Conservation (phyloP, 2,329 filamentous ascomycete genomes). For the Sordariomycetes sp. region DNA sequence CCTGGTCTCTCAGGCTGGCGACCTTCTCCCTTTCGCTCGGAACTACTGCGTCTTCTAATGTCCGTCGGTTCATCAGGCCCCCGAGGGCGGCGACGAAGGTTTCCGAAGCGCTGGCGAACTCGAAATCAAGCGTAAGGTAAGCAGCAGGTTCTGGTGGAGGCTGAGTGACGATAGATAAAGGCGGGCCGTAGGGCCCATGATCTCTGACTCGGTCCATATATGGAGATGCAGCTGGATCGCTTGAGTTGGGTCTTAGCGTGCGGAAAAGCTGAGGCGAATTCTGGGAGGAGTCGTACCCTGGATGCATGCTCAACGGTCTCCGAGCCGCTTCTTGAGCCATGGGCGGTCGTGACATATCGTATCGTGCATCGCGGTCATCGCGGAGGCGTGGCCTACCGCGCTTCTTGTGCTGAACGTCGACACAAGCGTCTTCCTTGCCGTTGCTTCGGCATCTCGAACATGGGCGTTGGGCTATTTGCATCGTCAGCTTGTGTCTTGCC, state of each 20-base stretch:
- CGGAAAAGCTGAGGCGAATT: constrained; percentile 39
- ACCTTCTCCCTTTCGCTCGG: constrained; percentile 44
- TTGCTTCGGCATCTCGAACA: constrained; percentile 71
- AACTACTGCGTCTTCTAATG: constrained; percentile 44
- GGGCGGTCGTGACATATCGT: constrained; percentile 39
- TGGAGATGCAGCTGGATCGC: constrained; percentile 35
- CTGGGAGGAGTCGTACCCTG: constrained; percentile 36
- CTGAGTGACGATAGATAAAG: constrained; percentile 29
- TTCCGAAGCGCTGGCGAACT: constrained; percentile 46
- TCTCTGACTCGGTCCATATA: constrained; percentile 41
- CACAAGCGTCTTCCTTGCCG: constrained; percentile 70
- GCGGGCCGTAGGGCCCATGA: constrained; percentile 31
- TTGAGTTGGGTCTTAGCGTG: constrained; percentile 44
- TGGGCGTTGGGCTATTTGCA: constrained; percentile 60
- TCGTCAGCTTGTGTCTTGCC: too few relatives aligned
- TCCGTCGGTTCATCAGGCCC: constrained; percentile 34
- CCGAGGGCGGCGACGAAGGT: constrained; percentile 49
- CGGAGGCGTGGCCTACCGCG: constrained; percentile 68
- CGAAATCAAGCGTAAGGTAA: constrained; percentile 49
- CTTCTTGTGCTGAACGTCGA: constrained; percentile 83
- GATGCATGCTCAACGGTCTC: constrained; percentile 36
- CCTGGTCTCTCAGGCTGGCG: constrained; percentile 35
- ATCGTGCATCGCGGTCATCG: constrained; percentile 57
- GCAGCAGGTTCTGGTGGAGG: constrained; percentile 44
- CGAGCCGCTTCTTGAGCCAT: constrained; percentile 33